Evolutionary conservation across 2,329 filamentous ascomycete species (phyloP), one percentile per base, ranked within the genome.

Genomic region (Colletotrichum orchidophilum): DNA sequence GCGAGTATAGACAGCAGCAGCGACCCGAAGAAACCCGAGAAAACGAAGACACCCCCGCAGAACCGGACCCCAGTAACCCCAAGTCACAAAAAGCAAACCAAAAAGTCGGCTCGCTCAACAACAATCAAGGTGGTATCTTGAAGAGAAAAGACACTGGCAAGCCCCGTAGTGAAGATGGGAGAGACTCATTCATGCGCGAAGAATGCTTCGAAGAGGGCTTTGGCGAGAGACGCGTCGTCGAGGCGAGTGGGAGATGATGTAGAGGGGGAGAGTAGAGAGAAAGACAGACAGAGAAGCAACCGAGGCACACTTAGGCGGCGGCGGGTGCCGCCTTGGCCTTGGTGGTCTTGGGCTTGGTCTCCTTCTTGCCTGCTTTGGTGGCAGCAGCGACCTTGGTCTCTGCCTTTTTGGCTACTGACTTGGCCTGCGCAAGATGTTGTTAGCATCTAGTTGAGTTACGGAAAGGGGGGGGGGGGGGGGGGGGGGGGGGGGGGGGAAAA

Each of bases 321-420:
- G 53, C 33, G 18, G 62, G 35, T 13, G 50, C 50, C 39, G 54
- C 76, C 39, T 53, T 42, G 27, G 66, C 53, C 7, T 73, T 70
- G 12, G 69, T 27, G 5, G 72, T 63, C 72, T 73, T 74, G 63
- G 72, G 58, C 70, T 73, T 73, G 53, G 66, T 66, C 46, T 72
- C 54, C 72, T 74, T 74, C 60, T 72, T 72, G 46, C 35, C 70
- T 24, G 70, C 66, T 60, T 72, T 72, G 65, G 58, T 24, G 29
- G 66, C 70, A 7, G 53, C 66, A 7, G 35, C 49, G 33, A 50
- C 53, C 55, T 74, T 74, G 35, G 53, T 64, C n/a, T 69, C 63
- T 15, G 50, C 72, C n/a, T 65, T 64, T 50, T 74, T 74, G n/a
- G 46, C 66, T 42, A 55, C 63, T 21, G 63, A 58, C 66, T 74